Base-by-base conservation (phyloP, 169 alveolate species). In the Cryptosporidium viatorum region DNA sequence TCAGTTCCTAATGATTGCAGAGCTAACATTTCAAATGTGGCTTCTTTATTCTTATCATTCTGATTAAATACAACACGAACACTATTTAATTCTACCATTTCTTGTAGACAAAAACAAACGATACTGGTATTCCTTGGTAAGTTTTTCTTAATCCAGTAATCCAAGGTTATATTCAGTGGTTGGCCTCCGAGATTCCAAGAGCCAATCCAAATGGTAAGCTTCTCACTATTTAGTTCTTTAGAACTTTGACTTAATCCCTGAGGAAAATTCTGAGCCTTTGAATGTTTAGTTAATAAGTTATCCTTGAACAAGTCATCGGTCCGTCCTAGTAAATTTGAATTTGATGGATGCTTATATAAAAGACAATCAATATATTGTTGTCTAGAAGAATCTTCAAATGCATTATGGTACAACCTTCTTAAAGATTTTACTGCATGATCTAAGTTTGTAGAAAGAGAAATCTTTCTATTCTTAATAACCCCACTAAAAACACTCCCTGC, bases 401-500 rank as follows among this genome's bases (percentile, higher is more conserved):
- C 93, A 85, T 95, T 95, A 65, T 94, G 95, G 87, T 95, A 95
- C 84, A 95, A 93, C 43, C 98, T 80, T 39, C 94, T 93, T 21
- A 95, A 93, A 9, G 97, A 94, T 59, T 93, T 94, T 18, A 93
- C 92, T 43, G 96, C 97, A 80, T 95, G 96, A 31, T 93, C 96
- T 43, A 97, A 92, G 68, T 94, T 92, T 0, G 98, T 97, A 69
- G 93, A 92, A 60, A 97, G 85, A 39, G 97, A 94, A 67, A 95
- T 93, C 68, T 95, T 94, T 45, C 97, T 97, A 16, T 96, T 94
- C 92, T 95, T 95, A 8, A 98, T 97, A 18, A 96, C 98, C 48
- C 96, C 94, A 18, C 99, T 94, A 51, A 94, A 95, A 26, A 96
- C 97, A 55, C 98, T 95, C 14, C 97, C 97, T 14, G 99, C 97